Evolutionary conservation across 2,329 filamentous ascomycete species (phyloP).

Genomic region (Nemania diffusa): DNA sequence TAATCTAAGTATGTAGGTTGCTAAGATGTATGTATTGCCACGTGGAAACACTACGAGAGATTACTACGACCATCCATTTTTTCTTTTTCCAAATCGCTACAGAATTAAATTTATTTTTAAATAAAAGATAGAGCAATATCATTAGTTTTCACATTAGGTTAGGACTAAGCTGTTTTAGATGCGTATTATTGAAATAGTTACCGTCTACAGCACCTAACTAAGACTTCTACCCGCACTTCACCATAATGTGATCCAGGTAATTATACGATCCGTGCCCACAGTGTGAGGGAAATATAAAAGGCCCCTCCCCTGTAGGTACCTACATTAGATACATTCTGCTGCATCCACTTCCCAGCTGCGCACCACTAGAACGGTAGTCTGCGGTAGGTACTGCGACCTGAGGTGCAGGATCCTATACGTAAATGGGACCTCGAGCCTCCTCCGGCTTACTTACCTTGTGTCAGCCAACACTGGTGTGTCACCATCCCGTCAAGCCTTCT

Average conservation of each 20-base stretch:
- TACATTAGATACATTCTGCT: not conserved
- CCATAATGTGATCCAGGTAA: not conserved
- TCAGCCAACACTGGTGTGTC: constrained; percentile 14
- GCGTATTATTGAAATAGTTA: too few species aligned
- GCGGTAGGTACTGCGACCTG: not conserved
- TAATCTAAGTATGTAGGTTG: too few species aligned
- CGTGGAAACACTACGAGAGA: too few species aligned
- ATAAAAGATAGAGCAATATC: too few species aligned
- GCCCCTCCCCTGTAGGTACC: not conserved
- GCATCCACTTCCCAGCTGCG: not conserved
- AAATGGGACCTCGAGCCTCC: constrained; percentile 5
- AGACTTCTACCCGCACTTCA: too few species aligned
- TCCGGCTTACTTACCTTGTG: not conserved
- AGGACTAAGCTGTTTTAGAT: too few species aligned
- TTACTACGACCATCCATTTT: too few species aligned
- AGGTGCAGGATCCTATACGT: not conserved
- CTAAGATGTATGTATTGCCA: too few species aligned
- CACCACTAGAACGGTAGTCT: not conserved
- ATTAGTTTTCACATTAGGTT: too few species aligned
- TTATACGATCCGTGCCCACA: not conserved
- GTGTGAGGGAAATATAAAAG: not conserved
- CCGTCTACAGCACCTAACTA: too few species aligned
- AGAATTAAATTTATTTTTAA: too few species aligned
- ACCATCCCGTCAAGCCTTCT: constrained; percentile 30
- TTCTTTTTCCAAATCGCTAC: too few species aligned